Conservation (phyloP, 306 rosid genomes). For the Trifolium subterraneum region DNA sequence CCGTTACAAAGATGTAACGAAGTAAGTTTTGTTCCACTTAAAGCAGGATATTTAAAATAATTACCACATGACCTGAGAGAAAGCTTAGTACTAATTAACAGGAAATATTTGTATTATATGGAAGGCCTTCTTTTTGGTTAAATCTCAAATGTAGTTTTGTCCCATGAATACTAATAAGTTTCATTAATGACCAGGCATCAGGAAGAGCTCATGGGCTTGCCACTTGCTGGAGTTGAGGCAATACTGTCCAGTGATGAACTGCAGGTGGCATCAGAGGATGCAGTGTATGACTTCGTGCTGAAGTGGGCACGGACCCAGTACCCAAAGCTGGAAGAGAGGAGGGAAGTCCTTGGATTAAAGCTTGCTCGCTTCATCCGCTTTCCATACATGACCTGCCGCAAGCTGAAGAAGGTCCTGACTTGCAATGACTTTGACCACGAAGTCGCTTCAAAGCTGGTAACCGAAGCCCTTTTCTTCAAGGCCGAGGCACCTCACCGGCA, state of each 20-base stretch:
- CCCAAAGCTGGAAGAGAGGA: conserved; percentile 76
- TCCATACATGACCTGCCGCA: conserved; percentile 87
- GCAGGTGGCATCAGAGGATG: conserved; percentile 96
- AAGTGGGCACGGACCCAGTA: conserved; percentile 78
- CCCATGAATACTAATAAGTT: conserved; percentile 32
- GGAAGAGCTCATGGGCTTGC: conserved; percentile 86
- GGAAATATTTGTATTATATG: neutral
- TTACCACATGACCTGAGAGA: neutral
- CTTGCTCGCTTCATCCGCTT: conserved; percentile 83
- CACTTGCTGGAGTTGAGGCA: conserved; percentile 86
- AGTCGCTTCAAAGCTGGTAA: conserved; percentile 75
- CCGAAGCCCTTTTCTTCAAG: conserved; percentile 91
- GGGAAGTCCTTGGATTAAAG: conserved; percentile 69
- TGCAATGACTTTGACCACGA: conserved; percentile 89
- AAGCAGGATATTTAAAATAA: neutral
- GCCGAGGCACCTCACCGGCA: conserved; percentile 96
- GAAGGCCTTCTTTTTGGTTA: neutral
- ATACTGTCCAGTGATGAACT: conserved; percentile 82
- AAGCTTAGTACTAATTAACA: neutral
- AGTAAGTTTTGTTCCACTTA: conserved; percentile 51
- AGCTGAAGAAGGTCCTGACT: conserved; percentile 82
- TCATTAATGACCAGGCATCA: conserved; percentile 61
- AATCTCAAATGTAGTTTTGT: conserved; percentile 27
- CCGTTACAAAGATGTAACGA: conserved; percentile 83
- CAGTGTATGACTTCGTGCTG: conserved; percentile 89